Percentiles rank a stretch among this genome's conserved stretches.
Conservation (phyloP, 805 yeast species). For the Metschnikowia matae region DNA sequence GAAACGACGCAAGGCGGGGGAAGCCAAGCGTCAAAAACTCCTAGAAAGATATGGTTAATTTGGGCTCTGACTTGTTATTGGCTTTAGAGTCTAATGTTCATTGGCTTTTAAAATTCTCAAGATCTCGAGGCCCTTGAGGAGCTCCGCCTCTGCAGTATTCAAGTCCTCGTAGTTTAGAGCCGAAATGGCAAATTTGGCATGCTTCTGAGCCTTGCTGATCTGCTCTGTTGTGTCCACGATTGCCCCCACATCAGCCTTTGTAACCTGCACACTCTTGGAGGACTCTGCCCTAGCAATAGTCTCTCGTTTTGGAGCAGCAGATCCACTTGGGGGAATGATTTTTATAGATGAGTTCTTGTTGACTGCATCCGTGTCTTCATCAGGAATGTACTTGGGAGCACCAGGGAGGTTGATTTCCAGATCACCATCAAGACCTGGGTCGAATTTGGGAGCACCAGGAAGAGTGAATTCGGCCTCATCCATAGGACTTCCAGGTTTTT, state of each 20-base stretch:
- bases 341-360: constrained; percentile 37
- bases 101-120: constrained; percentile 19
- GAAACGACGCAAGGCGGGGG: constrained; percentile 13
- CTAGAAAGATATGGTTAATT: constrained; percentile 13
- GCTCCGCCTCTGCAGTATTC: constrained; percentile 61
- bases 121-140: constrained; percentile 50
- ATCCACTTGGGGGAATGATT: constrained; percentile 26
- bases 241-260: constrained; percentile 40
- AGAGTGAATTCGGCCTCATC: constrained; percentile 15
- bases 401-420: constrained; percentile 31
- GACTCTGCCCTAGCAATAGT: neutral
- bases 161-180: constrained; percentile 77
- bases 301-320: neutral
- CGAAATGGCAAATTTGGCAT: constrained; percentile 71
- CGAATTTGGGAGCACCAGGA: constrained; percentile 39
- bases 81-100: neutral
- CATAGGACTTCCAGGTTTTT: too few relatives aligned
- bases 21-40: constrained; percentile 9
- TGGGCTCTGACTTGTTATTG: too few relatives aligned
- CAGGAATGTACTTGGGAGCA: constrained; percentile 40
- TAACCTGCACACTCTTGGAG: constrained; percentile 8
- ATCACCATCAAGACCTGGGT: constrained; percentile 11
- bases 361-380: constrained; percentile 34
- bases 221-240: constrained; percentile 54
- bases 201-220: constrained; percentile 59